Percentiles rank a stretch among this genome's conserved stretches.
These are phyloP conservation scores for Arthroderma sp. DNA, from an alignment of 2,329 filamentous ascomycete species.

Conservation along the genomic window DNA sequence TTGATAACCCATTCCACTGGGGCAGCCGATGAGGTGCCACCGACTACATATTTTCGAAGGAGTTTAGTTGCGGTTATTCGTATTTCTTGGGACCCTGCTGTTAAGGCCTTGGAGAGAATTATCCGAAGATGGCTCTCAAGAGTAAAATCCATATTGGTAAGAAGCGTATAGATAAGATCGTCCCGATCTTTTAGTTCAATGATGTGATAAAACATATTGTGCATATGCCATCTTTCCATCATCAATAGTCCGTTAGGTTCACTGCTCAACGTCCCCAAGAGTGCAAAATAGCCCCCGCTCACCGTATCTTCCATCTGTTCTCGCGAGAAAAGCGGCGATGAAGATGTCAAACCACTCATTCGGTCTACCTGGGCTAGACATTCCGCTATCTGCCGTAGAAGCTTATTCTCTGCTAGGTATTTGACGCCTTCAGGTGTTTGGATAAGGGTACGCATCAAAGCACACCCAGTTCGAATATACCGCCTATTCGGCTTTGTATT, in stretches of 20 bases:
- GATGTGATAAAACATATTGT: conserved; percentile 99
- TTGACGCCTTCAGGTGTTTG: conserved; percentile 73
- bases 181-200: conserved; percentile 81
- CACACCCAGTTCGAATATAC: conserved; percentile 81
- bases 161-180: conserved; percentile 75
- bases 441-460: conserved; percentile 71
- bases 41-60: conserved; percentile 71
- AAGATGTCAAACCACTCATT: conserved; percentile 53
- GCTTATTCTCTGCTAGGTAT: conserved; percentile 82
- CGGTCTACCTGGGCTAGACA: conserved; percentile 91
- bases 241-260: conserved; percentile 74
- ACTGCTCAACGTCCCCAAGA: conserved; percentile 75
- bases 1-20: conserved; percentile 82
- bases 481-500: conserved; percentile 90
- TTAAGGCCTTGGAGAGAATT: conserved; percentile 84
- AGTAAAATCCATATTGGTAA: conserved; percentile 86
- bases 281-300: conserved; percentile 84
- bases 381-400: conserved; percentile 85
- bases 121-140: conserved; percentile 80
- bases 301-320: conserved; percentile 76
- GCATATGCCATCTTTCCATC: conserved; percentile 91
- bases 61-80: conserved; percentile 80
- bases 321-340: conserved; percentile 75
- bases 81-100: conserved; percentile 78
- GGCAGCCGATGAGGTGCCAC: conserved; percentile 32